Base-by-base conservation (phyloP, 2,329 filamentous ascomycete genomes). In the Coniochaeta hoffmannii region DNA sequence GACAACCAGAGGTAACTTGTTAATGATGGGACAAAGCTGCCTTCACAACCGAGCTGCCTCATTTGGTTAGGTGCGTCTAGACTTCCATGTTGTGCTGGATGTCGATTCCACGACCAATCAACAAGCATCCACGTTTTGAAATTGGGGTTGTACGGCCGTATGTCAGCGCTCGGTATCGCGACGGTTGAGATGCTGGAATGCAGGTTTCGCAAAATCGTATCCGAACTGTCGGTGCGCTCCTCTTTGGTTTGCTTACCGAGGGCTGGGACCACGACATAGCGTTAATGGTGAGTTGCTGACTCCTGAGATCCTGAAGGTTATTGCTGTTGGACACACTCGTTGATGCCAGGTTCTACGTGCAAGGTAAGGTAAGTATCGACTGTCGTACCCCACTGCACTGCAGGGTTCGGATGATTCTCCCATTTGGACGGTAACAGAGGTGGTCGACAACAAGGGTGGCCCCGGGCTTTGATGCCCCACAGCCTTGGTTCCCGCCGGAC, bases 371-470 rank as follows among this genome's bases (percentile, higher is more conserved):
- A n/a, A n/a, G n/a, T n/a, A n/a, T n/a, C n/a, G n/a, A n/a, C n/a
- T n/a, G n/a, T 46, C 41, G 41, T 46, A 41, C 41, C 26, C 41
- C 41, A 46, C 41, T 28, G 22, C 22, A 46, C 41, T 28, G 41
- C 24, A 46, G 15, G 53, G 57, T 53, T 17, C 57, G 58, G 62
- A 50, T 55, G 57, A 59, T 52, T 60, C 59, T 58, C 60, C 62
- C 58, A 57, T 59, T 61, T 59, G 10, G 54, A 54, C 30, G 53
- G 56, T 50, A 49, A 54, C 46, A n/a, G n/a, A n/a, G n/a, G n/a
- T 28, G 22, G 41, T 15, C 4, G 41, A 55, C 31, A 32, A 22
- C 57, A 55, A 31, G 53, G 55, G 51, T 28, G 14, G 31, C 41
- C 55, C 58, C 59, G 58, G 59, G 56, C 54, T 56, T n/a, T 35